Base-by-base conservation (phyloP, 2,329 filamentous ascomycete genomes). In the Hymenoscyphus repandus region DNA sequence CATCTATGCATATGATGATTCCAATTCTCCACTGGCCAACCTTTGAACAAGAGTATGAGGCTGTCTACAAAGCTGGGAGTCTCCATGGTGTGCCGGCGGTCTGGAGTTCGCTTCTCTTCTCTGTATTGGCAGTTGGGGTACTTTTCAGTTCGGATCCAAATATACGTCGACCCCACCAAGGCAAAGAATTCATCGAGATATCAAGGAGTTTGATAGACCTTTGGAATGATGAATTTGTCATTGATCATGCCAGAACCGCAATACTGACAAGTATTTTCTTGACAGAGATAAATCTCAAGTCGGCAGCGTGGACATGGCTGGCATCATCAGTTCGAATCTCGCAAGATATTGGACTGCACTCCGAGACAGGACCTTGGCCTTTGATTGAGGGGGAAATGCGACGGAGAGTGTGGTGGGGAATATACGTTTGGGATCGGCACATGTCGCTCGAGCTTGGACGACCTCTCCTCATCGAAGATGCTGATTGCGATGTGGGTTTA, bases 21-120 rank as follows among this genome's bases (percentile, higher is more conserved):
- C 93, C 93, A 0, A 83, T 96, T 39, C 64, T 97, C 9, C 89
- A 97, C 67, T 95, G 91, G 87, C 88, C 89, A 1, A 86, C 80
- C 0, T 95, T 97, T 62, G 76, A 85, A 61, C 76, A 79, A 43
- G 80, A 86, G 46, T 86, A 92, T 54, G 88, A 95, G 50, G 77
- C 82, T 7, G 74, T 95, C 6, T 96, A 96, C 68, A 79, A 79
- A 49, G 71, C 73, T 38, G 79, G 82, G 3, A 79, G 78, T 39
- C 73, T 86, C 15, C 73, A 78, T 30, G 78, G 79, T 3, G 74
- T 81, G 6, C 74, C 85, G 0, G 76, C 82, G 13, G 81, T 85
- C 33, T 96, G 89, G 83, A 75, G 86, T 32, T 85, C 89, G 2
- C 74, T 93, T 17, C 85, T 96, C 61, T 96, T 91, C 63, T 82